phyloP scores from a whole-genome alignment of 768 basidiomycete genomes.

The Lactarius deliciosus region DNA sequence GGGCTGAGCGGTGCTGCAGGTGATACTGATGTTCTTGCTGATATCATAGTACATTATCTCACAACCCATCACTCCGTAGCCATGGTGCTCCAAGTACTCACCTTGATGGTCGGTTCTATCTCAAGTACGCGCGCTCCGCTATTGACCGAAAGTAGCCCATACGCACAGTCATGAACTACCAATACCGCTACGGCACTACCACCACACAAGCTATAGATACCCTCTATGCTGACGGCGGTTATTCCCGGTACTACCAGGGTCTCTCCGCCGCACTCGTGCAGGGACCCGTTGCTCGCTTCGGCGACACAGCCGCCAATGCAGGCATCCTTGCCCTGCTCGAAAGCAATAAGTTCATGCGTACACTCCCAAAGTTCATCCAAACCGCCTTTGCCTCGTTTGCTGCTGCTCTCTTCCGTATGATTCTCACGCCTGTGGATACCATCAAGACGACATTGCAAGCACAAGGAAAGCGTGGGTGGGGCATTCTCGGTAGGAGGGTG shows the following conservation, averaged over 20 bases:
- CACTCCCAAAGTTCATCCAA: constrained; percentile 64
- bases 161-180: constrained; percentile 98
- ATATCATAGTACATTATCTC: not conserved
- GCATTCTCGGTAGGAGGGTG: constrained; percentile 66
- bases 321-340: constrained; percentile 85
- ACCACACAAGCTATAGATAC: constrained; percentile 62
- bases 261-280: constrained; percentile 82
- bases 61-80: constrained; percentile 43
- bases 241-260: constrained; percentile 85
- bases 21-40: constrained; percentile 32
- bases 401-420: constrained; percentile 85
- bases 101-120: constrained; percentile 59
- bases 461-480: constrained; percentile 69
- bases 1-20: constrained; percentile 88
- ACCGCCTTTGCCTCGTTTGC: constrained; percentile 76
- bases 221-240: constrained; percentile 78
- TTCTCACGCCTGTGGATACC: constrained; percentile 91
- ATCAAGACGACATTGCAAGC: constrained; percentile 96
- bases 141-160: constrained; percentile 54
- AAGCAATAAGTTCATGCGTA: constrained; percentile 68
- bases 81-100: constrained; percentile 92
- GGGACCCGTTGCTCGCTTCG: constrained; percentile 83
- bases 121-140: constrained; percentile 20
- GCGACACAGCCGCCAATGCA: constrained; percentile 92
- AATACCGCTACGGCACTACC: constrained; percentile 85